These are phyloP conservation scores for Trichosporon inkin DNA, from an alignment of 1,284 basidiomycete genomes.

Conservation along the genomic window DNA sequence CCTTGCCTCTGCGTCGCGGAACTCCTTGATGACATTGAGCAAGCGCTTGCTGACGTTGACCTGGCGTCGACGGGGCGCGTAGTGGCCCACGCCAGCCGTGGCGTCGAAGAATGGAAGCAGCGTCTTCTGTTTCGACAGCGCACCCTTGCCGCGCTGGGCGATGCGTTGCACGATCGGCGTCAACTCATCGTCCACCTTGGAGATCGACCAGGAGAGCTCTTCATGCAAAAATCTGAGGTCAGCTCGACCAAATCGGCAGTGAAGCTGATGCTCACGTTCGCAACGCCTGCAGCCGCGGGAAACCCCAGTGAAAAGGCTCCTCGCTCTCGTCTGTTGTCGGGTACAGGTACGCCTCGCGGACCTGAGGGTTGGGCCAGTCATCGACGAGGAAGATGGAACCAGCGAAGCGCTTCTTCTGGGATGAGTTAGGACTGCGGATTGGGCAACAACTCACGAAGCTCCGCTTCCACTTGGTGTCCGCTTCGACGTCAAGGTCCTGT, in stretches of 20 bases:
- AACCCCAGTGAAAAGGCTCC: slow-evolving; percentile 94
- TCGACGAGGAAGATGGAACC: slow-evolving; percentile 66
- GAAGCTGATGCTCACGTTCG: slow-evolving; percentile 59
- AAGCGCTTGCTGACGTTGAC: slow-evolving; percentile 76
- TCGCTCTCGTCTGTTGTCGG: slow-evolving; percentile 85
- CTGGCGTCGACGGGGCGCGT: slow-evolving; percentile 71
- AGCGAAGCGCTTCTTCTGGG: slow-evolving; percentile 83
- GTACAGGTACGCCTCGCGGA: slow-evolving; percentile 86
- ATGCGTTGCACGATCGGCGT: slow-evolving; percentile 91
- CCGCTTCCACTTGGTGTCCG: slow-evolving; percentile 67
- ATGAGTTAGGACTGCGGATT: slow-evolving; percentile 10
- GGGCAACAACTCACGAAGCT: slow-evolving; percentile 65
- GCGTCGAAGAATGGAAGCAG: slow-evolving; percentile 57
- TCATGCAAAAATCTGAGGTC: slow-evolving; percentile 67
- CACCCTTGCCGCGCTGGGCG: slow-evolving; percentile 67
- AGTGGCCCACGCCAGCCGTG: slow-evolving; percentile 52
- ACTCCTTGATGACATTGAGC: slow-evolving; percentile 82
- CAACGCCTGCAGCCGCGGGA: slow-evolving; percentile 88
- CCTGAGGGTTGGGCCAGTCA: slow-evolving; percentile 85
- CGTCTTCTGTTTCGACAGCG: slow-evolving; percentile 58
- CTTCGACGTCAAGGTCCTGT: slow-evolving; percentile 69
- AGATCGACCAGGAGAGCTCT: slow-evolving; percentile 79
- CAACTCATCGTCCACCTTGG: slow-evolving; percentile 86
- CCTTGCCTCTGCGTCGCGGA: slow-evolving; percentile 57
- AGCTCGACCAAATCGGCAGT: slow-evolving; percentile 7